A percentile compares a stretch with the other conserved stretches of the same genome.
phyloP scores from a whole-genome alignment of 108 stramenopile genomes.

The Pseudonitzschia multiseries region DNA sequence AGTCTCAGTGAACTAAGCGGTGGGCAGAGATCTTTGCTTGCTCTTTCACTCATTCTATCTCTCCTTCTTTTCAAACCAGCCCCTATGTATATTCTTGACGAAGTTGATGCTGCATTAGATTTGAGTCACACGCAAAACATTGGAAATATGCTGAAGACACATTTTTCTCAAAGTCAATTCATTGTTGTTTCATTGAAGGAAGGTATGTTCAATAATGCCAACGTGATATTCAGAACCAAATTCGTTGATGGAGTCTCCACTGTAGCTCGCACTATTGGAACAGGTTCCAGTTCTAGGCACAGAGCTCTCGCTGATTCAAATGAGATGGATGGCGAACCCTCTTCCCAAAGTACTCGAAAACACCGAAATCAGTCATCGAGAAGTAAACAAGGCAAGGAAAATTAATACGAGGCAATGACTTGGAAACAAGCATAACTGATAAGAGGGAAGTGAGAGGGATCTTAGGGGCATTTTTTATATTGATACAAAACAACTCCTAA shows the following conservation, averaged over 20 bases:
- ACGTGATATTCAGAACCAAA: slow-evolving; percentile 98
- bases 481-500: not conserved
- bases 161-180: slow-evolving; percentile 98
- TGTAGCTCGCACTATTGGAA: slow-evolving; percentile 90
- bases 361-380: not conserved
- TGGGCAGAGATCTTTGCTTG: slow-evolving; percentile 96
- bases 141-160: slow-evolving; percentile 98
- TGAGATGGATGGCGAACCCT: not conserved
- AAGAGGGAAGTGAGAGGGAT: not conserved
- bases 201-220: slow-evolving; percentile 99
- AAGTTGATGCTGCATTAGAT: slow-evolving; percentile 98
- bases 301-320: slow-evolving; percentile 47
- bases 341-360: not conserved
- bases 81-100: slow-evolving; percentile 99
- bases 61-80: slow-evolving; percentile 98
- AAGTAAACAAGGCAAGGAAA: slow-evolving; percentile 8
- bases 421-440: too few species aligned
- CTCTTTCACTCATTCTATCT: slow-evolving; percentile 95
- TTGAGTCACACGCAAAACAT: slow-evolving; percentile 99
- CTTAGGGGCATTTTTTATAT: slow-evolving; percentile 2
- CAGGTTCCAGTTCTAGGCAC: slow-evolving; percentile 55
- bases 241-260: slow-evolving; percentile 99
- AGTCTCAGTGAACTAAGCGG: slow-evolving; percentile 98
- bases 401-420: not conserved
- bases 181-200: slow-evolving; percentile 98